A percentile compares a stretch with the other conserved stretches of the same genome.
Evolutionary conservation across 106 monocot genomes (phyloP).

Genomic region (Dendrobium nobile): DNA sequence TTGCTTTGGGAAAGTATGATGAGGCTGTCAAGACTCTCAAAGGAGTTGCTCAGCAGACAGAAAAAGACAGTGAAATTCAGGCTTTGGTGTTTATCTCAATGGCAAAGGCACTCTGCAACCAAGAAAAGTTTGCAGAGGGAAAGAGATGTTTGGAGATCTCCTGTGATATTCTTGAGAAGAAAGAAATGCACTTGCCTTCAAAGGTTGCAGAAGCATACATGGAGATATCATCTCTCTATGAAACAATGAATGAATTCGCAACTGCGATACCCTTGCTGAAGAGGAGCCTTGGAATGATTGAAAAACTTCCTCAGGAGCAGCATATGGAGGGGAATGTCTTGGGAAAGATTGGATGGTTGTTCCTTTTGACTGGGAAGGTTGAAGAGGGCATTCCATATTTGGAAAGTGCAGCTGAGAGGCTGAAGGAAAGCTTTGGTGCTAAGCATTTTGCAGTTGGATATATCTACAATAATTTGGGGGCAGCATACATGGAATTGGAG

Average conservation of each 20-base stretch:
- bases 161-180: slow-evolving; percentile 56
- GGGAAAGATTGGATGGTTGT: slow-evolving; percentile 80
- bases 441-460: slow-evolving; percentile 91
- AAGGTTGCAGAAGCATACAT: slow-evolving; percentile 63
- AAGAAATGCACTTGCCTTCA: slow-evolving; percentile 34
- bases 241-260: slow-evolving; percentile 79
- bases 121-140: slow-evolving; percentile 57
- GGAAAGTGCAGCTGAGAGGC: slow-evolving; percentile 77
- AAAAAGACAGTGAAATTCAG: slow-evolving; percentile 52
- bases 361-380: slow-evolving; percentile 79
- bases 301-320: slow-evolving; percentile 66
- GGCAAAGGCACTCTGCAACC: slow-evolving; percentile 69
- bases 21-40: slow-evolving; percentile 63
- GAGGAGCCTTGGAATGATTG: slow-evolving; percentile 48
- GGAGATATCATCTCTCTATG: slow-evolving; percentile 69
- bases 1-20: slow-evolving; percentile 70
- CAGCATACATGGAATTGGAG: slow-evolving; percentile 83
- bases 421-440: slow-evolving; percentile 88
- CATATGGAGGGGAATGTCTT: slow-evolving; percentile 71
- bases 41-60: slow-evolving; percentile 38
- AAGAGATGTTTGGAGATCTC: slow-evolving; percentile 73
- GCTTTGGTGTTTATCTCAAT: slow-evolving; percentile 70
- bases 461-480: slow-evolving; percentile 89
- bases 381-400: slow-evolving; percentile 54
- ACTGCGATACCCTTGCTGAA: slow-evolving; percentile 69